Percentiles rank a stretch among this genome's conserved stretches.
Evolutionary conservation across 306 rosid genomes (phyloP).

Genomic region (Prosopis cineraria): DNA sequence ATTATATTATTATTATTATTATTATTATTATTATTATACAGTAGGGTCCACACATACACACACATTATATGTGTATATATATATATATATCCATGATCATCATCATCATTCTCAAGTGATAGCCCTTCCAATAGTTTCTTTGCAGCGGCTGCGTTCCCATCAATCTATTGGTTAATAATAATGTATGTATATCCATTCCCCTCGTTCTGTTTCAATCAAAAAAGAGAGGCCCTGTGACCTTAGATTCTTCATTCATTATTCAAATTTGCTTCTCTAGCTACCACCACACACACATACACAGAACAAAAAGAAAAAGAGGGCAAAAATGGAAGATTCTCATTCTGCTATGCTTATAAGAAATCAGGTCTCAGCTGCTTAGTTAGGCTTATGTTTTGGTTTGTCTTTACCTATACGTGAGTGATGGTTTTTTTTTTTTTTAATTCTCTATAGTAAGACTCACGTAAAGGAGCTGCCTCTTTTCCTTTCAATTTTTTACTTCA

Average conservation of each 20-base stretch:
- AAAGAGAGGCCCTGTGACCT: not conserved
- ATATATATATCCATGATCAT: not conserved
- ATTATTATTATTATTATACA: not conserved
- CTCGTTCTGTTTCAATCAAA: not conserved
- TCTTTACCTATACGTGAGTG: constrained; percentile 3
- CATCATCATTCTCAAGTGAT: not conserved
- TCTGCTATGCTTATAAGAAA: no score
- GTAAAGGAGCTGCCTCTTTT: not conserved
- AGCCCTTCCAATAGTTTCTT: constrained; percentile 48
- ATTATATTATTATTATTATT: not conserved
- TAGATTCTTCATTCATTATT: constrained; percentile 3
- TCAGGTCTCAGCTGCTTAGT: not conserved
- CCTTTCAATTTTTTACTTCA: not conserved
- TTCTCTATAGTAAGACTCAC: not conserved
- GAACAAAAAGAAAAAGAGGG: not conserved
- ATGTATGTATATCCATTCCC: constrained; percentile 10
- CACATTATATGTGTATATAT: not conserved
- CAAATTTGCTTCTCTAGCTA: not conserved
- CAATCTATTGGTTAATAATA: constrained; percentile 45
- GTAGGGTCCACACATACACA: constrained; percentile 45
- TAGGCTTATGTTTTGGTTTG: not conserved
- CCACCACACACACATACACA: not conserved
- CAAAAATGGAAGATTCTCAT: not conserved
- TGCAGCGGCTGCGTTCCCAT: constrained; percentile 55
- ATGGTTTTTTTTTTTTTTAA: not conserved